Evolutionary conservation across 2,329 filamentous ascomycete genomes (phyloP).

Genomic region (Beauveria brongniartii): DNA sequence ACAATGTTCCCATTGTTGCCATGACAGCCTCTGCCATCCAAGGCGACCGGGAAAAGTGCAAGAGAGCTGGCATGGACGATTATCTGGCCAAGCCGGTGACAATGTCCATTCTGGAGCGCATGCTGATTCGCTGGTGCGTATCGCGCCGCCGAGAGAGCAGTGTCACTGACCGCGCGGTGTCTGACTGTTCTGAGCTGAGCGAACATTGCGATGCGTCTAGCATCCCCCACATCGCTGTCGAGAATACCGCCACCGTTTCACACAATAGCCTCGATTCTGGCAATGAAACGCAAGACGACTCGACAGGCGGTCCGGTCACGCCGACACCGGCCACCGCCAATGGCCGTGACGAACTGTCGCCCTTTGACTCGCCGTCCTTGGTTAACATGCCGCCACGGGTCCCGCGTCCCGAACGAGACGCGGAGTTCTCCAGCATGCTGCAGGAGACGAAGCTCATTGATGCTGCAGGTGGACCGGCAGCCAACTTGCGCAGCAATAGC

Average conservation of each 20-base stretch:
- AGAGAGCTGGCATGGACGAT: constrained; percentile 67
- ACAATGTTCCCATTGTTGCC: constrained; percentile 66
- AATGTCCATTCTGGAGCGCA: constrained; percentile 57
- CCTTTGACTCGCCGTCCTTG: constrained; percentile 29
- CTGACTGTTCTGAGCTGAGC: constrained; percentile 38
- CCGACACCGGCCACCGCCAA: constrained; percentile 32
- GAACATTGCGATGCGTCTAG: constrained; percentile 35
- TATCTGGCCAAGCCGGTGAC: constrained; percentile 69
- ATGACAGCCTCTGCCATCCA: constrained; percentile 76
- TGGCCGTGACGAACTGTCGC: constrained; percentile 32
- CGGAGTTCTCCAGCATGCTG: constrained; percentile 34
- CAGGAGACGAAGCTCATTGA: constrained; percentile 40
- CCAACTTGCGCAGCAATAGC: constrained; percentile 24
- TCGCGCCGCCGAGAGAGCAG: constrained; percentile 19
- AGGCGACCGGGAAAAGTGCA: constrained; percentile 67
- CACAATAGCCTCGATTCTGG: constrained; percentile 10
- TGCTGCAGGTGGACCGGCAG: constrained; percentile 31
- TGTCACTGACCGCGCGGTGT: constrained; percentile 23
- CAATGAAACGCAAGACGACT: constrained; percentile 18
- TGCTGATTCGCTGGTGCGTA: constrained; percentile 61
- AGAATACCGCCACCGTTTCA: constrained; percentile 1
- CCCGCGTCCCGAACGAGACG: constrained; percentile 28
- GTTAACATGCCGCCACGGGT: constrained; percentile 27
- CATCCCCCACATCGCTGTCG: constrained; percentile 30
- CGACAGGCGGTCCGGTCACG: constrained; percentile 26